Percentiles rank a stretch among this genome's conserved stretches.
Conservation (phyloP, 2,329 filamentous ascomycete species). For the Parastagonospora nodorum region DNA sequence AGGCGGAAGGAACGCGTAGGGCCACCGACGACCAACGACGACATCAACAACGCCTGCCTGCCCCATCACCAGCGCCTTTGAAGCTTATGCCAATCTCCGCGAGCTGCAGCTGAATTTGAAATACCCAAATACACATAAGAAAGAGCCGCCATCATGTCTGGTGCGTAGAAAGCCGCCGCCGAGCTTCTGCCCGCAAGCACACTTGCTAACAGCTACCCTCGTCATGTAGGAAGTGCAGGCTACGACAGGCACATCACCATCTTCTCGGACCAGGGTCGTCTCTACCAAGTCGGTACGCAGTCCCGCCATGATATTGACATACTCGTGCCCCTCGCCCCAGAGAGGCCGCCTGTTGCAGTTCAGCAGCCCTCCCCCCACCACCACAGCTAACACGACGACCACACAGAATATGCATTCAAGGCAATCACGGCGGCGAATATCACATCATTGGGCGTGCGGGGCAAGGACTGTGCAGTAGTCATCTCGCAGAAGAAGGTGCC, state of each 20-base stretch:
- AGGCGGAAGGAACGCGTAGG: conserved; percentile 44
- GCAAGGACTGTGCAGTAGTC: conserved; percentile 96
- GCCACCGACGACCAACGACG: conserved; percentile 25
- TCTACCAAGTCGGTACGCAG: conserved; percentile 97
- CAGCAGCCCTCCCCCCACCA: conserved; percentile 1
- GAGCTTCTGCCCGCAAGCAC: conserved; percentile 13
- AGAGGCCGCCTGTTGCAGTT: not conserved
- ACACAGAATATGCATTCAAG: conserved; percentile 98
- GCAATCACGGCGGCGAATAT: conserved; percentile 99
- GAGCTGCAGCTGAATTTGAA: conserved; percentile 40
- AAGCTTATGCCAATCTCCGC: conserved; percentile 37
- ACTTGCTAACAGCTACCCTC: conserved; percentile 36
- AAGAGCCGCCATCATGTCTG: conserved; percentile 47
- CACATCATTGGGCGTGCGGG: conserved; percentile 93
- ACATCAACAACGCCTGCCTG: conserved; percentile 26
- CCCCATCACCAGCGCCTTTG: conserved; percentile 22
- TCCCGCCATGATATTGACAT: conserved; percentile 2
- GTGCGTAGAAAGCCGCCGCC: conserved; percentile 35
- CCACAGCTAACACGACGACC: conserved; percentile 19
- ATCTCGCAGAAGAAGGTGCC: conserved; percentile 99
- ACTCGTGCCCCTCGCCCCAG: not conserved
- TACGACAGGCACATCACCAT: conserved; percentile 99
- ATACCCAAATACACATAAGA: conserved; percentile 27
- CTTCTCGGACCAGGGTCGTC: conserved; percentile 96
- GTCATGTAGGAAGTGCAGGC: conserved; percentile 56